Conservation (phyloP, 73 alveolate genomes). For the Tetrahymena borealis region DNA sequence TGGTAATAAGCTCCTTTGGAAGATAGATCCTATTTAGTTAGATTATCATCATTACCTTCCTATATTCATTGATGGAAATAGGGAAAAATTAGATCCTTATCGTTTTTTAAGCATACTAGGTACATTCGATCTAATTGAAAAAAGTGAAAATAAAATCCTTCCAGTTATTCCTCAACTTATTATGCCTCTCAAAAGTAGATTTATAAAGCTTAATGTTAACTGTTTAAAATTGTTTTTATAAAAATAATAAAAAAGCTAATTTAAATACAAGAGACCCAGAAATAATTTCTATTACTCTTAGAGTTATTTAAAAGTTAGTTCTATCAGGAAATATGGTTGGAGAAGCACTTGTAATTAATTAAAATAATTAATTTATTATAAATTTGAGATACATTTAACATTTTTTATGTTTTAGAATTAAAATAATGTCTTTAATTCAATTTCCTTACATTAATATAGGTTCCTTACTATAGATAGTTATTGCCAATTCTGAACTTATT, state of each 20-base stretch:
- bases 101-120: conserved; percentile 98
- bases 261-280: conserved; percentile 98
- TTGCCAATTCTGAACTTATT: conserved; percentile 96
- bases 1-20: conserved; percentile 95
- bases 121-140: conserved; percentile 88
- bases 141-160: conserved; percentile 95
- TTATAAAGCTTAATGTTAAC: neutral
- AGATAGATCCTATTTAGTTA: conserved; percentile 84
- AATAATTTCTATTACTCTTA: conserved; percentile 90
- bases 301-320: conserved; percentile 93
- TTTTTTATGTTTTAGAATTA: neutral
- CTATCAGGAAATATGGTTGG: conserved; percentile 97
- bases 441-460: conserved; percentile 10
- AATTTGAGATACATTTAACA: no score
- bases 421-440: neutral
- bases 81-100: conserved; percentile 96
- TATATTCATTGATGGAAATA: conserved; percentile 97
- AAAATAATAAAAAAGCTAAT: conserved; percentile 62
- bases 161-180: conserved; percentile 99
- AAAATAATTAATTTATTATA: neutral
- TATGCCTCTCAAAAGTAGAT: conserved; percentile 73
- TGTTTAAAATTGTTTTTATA: neutral
- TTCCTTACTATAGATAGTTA: conserved; percentile 98
- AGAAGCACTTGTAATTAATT: conserved; percentile 73
- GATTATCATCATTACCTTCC: conserved; percentile 98